phyloP scores from a whole-genome alignment of 768 basidiomycete species.

The Galerina marginata region DNA sequence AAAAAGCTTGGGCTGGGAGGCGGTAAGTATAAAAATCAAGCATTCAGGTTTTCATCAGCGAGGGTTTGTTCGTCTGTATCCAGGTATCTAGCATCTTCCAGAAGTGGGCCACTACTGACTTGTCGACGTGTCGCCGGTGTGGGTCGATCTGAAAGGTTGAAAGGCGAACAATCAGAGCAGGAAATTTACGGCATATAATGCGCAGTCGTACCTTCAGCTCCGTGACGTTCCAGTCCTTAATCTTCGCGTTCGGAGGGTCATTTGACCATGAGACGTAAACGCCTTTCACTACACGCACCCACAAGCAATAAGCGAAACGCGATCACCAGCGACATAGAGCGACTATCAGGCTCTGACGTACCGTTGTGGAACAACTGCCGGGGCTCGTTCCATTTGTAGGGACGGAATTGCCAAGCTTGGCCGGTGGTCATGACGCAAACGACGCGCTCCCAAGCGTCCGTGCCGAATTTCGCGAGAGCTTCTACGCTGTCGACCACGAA shows the following conservation, averaged over 20 bases:
- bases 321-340: background rate
- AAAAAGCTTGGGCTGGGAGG: background rate
- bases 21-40: background rate
- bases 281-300: slow-evolving; percentile 75
- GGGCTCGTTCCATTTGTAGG: slow-evolving; percentile 97
- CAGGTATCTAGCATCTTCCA: slow-evolving; percentile 92
- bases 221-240: slow-evolving; percentile 97
- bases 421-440: slow-evolving; percentile 99
- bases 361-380: slow-evolving; percentile 92
- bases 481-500: slow-evolving; percentile 93
- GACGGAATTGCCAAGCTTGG: slow-evolving; percentile 96
- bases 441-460: slow-evolving; percentile 96
- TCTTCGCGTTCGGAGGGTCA: slow-evolving; percentile 85
- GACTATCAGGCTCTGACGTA: slow-evolving; percentile 36
- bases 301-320: background rate
- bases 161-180: background rate
- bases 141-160: slow-evolving; percentile 75
- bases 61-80: slow-evolving; percentile 82
- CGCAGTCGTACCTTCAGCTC: slow-evolving; percentile 75
- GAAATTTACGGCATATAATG: background rate
- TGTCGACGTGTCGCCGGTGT: slow-evolving; percentile 89
- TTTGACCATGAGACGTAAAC: slow-evolving; percentile 95
- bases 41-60: slow-evolving; percentile 49
- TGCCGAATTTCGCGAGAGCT: slow-evolving; percentile 88
- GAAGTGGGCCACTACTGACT: slow-evolving; percentile 92